Evolutionary conservation across 2,329 filamentous ascomycete species (phyloP).

Genomic region (Pseudocercospora ulei): DNA sequence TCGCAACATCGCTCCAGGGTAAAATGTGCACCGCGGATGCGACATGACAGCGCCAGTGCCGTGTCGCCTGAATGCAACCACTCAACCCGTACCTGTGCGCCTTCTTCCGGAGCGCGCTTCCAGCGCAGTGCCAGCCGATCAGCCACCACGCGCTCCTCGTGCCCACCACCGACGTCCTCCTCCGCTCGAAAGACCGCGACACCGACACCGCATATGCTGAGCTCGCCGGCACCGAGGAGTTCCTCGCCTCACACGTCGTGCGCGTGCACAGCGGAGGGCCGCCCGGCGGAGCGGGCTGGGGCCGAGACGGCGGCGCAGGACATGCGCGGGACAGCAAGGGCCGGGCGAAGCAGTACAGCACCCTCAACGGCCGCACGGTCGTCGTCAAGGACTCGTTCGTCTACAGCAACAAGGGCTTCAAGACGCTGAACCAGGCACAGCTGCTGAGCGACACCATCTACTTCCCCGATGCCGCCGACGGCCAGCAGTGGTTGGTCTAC

Average conservation of each 20-base stretch:
- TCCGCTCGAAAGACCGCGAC: conserved; percentile 80
- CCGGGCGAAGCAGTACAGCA: conserved; percentile 90
- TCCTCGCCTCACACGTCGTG: conserved; percentile 91
- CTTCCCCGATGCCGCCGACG: conserved; percentile 80
- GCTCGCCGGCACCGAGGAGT: conserved; percentile 81
- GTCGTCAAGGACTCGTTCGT: conserved; percentile 88
- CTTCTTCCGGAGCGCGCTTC: conserved; percentile 95
- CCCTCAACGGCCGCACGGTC: conserved; percentile 82
- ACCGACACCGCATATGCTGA: conserved; percentile 67
- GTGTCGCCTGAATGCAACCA: conserved; percentile 43
- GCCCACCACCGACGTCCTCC: conserved; percentile 81
- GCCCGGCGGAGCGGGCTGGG: conserved; percentile 38
- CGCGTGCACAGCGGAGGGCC: conserved; percentile 57
- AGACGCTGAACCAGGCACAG: conserved; percentile 78
- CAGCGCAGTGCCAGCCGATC: conserved; percentile 79
- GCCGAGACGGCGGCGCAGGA: conserved; percentile 48
- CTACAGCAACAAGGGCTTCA: conserved; percentile 99
- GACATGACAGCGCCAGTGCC: conserved; percentile 1
- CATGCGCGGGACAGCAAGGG: conserved; percentile 65
- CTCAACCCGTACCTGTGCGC: conserved; percentile 97
- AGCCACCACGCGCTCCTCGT: conserved; percentile 91
- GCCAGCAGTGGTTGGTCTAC: conserved; percentile 91
- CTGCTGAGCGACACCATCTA: conserved; percentile 74
- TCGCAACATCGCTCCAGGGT: background rate
- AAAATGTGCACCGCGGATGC: conserved; percentile 7